Evolutionary conservation across 257 asterid genomes (phyloP).

Genomic region (Solanum lignicaule): DNA sequence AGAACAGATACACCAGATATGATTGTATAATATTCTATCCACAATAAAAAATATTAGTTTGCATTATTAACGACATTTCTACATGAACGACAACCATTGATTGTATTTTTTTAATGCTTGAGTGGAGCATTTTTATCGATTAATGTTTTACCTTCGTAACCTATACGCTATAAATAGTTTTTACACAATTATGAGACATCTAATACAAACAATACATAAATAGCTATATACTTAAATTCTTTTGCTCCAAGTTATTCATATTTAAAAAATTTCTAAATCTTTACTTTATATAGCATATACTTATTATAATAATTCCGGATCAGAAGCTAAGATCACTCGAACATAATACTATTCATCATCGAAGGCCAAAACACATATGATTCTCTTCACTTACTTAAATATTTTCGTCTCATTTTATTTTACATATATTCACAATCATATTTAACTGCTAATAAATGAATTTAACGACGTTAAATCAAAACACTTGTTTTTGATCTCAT

Average conservation of each 20-base stretch:
- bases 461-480: not conserved
- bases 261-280: accelerated
- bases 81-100: not conserved
- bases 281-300: not conserved
- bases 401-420: no score
- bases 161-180: no score
- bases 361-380: no score
- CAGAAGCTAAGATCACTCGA: not conserved
- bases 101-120: no score
- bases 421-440: not conserved
- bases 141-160: not conserved
- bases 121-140: no score
- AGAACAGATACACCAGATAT: not conserved
- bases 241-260: not conserved
- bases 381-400: not conserved
- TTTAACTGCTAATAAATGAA: not conserved
- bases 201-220: not conserved
- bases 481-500: not conserved
- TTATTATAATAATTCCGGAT: no score
- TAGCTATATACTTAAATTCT: not conserved
- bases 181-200: not conserved
- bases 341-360: not conserved
- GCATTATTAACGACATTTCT: not conserved
- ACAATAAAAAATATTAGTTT: not conserved
- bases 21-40: not conserved